Base-by-base conservation (phyloP, 768 basidiomycete species). In the Mycena vulgaris region DNA sequence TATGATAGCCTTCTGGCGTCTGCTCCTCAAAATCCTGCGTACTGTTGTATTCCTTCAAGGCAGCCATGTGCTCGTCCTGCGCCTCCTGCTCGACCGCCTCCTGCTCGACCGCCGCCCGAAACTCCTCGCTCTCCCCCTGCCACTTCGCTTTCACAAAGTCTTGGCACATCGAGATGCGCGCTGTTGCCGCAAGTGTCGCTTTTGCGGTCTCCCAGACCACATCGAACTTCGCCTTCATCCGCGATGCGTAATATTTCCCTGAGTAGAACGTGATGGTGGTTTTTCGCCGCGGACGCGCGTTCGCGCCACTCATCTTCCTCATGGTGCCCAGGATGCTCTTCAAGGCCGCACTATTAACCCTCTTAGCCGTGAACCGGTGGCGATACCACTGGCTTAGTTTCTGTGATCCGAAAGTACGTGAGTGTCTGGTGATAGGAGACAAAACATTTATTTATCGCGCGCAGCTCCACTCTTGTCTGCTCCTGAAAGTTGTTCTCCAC, bases 321-420 rank as follows among this genome's bases (percentile, higher is more conserved):
- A 72, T 63, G 8, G 31, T 27, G 8, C 28, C 21, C 37, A 72
- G 5, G n/a, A 72, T 64, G 0, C 5, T 16, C 2, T 49, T 60
- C 27, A 68, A 16, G 25, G 60, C 58, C 17, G 47, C 52, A 19
- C 45, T 33, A 45, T 69, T 55, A 1, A 69, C 5, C 14, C 47
- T 31, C 47, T 62, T 60, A 0, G 68, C 51, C 0, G 10, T 65
- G 33, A 56, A 73, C 0, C 52, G 51, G 21, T 65, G 56, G 0
- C 68, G 23, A 21, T 39, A 72, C 68, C 68, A 65, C 17, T 69
- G 56, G 6, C 40, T 19, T 4, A 72, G 17, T 61, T 72, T 72
- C 71, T 72, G 33, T 14, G 13, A 25, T 3, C 11, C 6, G 9
- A 6, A 10, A 19, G 8, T 28, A n/a, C 4, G 17, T 52, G 21